Conservation (phyloP, 176 grass and related monocot species). For the Ensete glaucum region DNA sequence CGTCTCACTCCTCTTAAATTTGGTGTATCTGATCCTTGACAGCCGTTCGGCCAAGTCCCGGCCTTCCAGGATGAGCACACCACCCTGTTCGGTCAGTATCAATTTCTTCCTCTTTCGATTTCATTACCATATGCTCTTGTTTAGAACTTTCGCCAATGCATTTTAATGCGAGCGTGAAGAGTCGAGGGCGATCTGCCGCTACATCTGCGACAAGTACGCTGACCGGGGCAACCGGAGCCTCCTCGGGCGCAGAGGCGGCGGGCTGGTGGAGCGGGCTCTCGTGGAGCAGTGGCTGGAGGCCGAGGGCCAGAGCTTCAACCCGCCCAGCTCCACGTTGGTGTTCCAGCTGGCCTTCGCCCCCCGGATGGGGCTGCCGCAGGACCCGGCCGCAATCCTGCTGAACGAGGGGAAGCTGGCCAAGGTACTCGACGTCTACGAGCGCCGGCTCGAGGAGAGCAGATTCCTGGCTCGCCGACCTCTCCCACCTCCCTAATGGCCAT, state of each 20-base stretch:
- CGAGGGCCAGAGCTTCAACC: slow-evolving; percentile 74
- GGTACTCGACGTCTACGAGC: slow-evolving; percentile 79
- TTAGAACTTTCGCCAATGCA: neutral
- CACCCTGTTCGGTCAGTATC: slow-evolving; percentile 54
- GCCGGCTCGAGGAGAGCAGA: slow-evolving; percentile 47
- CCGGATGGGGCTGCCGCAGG: slow-evolving; percentile 43
- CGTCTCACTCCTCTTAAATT: neutral
- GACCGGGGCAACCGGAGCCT: slow-evolving; percentile 45
- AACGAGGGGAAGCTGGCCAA: slow-evolving; percentile 66
- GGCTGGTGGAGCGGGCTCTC: slow-evolving; percentile 37
- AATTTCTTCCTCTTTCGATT: neutral
- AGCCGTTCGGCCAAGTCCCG: slow-evolving; percentile 89
- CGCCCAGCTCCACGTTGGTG: slow-evolving; percentile 49
- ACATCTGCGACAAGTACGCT: slow-evolving; percentile 62
- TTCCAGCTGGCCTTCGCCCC: slow-evolving; percentile 77
- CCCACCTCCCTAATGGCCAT: slow-evolving; percentile 68
- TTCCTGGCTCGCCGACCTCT: slow-evolving; percentile 75
- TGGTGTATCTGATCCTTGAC: neutral
- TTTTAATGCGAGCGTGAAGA: slow-evolving; percentile 38
- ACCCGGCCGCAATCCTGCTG: slow-evolving; percentile 45
- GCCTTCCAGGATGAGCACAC: slow-evolving; percentile 77
- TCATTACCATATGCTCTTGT: neutral
- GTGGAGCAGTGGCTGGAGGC: slow-evolving; percentile 86
- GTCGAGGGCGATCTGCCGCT: slow-evolving; percentile 84
- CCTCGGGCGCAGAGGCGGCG: slow-evolving; percentile 53